Evolutionary conservation across 768 basidiomycete species (phyloP).

Genomic region (Mycena rebaudengoi): DNA sequence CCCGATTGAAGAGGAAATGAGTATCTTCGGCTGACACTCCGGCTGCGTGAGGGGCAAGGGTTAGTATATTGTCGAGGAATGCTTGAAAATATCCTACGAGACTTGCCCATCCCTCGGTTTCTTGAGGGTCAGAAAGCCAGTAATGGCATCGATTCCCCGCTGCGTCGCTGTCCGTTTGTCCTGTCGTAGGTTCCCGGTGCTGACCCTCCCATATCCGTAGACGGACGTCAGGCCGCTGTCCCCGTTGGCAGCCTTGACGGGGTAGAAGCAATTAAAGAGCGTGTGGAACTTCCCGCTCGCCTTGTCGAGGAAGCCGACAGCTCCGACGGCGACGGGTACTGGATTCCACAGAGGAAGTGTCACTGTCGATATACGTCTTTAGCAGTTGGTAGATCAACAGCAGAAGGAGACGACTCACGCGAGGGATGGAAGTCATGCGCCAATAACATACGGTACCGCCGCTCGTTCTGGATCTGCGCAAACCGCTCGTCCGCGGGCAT

Average conservation of each 20-base stretch:
- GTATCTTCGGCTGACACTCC: conserved; percentile 59
- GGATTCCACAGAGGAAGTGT: conserved; percentile 79
- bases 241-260: conserved; percentile 53
- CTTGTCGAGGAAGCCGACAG: conserved; percentile 78
- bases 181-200: conserved; percentile 55
- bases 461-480: conserved; percentile 62
- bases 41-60: conserved; percentile 37
- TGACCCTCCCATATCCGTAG: conserved; percentile 67
- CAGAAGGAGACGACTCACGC: conserved; percentile 48
- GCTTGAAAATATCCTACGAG: conserved; percentile 44
- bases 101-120: conserved; percentile 41
- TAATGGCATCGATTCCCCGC: conserved; percentile 63
- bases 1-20: conserved; percentile 68
- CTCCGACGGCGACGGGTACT: conserved; percentile 65
- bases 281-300: conserved; percentile 72
- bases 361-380: conserved; percentile 45
- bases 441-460: conserved; percentile 71
- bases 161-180: conserved; percentile 68
- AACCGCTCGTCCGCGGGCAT: conserved; percentile 46
- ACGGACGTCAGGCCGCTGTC: conserved; percentile 63
- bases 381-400: background rate
- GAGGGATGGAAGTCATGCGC: conserved; percentile 78
- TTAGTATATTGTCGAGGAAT: background rate
- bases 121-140: conserved; percentile 58
- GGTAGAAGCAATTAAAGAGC: conserved; percentile 74